These are phyloP conservation scores for Corymbia citriodora DNA, from an alignment of 441 rosid genomes.

Conservation along the genomic window DNA sequence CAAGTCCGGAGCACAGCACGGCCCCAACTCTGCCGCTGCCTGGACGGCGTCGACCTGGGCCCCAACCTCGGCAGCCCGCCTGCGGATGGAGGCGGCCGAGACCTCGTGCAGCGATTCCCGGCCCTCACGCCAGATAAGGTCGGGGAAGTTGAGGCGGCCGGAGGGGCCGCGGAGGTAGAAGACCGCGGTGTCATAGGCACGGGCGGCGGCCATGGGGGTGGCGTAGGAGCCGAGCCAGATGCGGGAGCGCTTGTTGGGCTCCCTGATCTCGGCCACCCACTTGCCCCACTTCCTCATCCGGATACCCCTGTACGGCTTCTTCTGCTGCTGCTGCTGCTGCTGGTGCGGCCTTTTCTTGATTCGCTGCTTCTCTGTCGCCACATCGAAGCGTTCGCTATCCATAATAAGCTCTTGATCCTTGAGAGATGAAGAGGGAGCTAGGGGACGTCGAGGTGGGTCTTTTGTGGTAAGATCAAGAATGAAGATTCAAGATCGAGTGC, in stretches of 20 bases:
- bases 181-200: constrained; percentile 17
- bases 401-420: neutral
- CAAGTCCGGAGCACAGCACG: constrained; percentile 3
- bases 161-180: constrained; percentile 20
- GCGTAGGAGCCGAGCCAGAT: constrained; percentile 18
- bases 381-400: neutral
- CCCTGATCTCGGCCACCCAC: constrained; percentile 20
- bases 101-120: neutral
- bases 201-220: constrained; percentile 15
- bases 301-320: constrained; percentile 7
- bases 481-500: neutral
- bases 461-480: neutral
- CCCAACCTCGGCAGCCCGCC: constrained; percentile 14
- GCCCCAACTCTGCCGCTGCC: neutral
- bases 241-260: constrained; percentile 16
- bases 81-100: constrained; percentile 6
- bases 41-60: constrained; percentile 13
- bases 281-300: constrained; percentile 21
- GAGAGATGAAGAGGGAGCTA: neutral
- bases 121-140: neutral
- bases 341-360: neutral
- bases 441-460: neutral
- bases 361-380: neutral
- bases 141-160: constrained; percentile 17
- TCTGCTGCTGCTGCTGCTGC: neutral